Percentiles rank a stretch among this genome's conserved stretches.
Conservation (phyloP, 352 stramenopile genomes). For the Pythium rishiriense region DNA sequence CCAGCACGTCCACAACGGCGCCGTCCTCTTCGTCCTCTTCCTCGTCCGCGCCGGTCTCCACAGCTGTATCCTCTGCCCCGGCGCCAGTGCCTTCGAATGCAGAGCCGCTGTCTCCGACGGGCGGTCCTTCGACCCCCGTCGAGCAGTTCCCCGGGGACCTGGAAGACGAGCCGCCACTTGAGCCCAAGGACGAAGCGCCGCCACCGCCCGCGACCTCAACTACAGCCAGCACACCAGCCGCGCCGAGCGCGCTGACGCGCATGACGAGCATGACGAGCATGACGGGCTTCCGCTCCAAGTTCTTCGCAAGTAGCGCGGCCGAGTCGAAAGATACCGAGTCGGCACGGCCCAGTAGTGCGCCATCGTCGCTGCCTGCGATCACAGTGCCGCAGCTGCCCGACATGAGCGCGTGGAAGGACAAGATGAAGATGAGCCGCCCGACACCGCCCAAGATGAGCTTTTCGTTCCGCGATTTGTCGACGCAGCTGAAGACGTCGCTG, state of each 20-base stretch:
- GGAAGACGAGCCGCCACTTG: conserved; percentile 1
- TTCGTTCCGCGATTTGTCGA: conserved; percentile 42
- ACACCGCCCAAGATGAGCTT: conserved; percentile 33
- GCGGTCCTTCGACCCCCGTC: conserved; percentile 12
- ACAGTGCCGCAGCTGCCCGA: conserved; percentile 32
- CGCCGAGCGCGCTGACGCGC: conserved; percentile 13
- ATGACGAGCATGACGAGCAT: conserved; percentile 21
- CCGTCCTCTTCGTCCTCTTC: neutral
- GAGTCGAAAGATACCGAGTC: conserved; percentile 21
- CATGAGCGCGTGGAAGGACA: conserved; percentile 45
- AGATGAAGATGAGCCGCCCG: conserved; percentile 42
- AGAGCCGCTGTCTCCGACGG: neutral
- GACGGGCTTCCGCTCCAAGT: conserved; percentile 25
- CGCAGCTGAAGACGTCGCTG: conserved; percentile 49
- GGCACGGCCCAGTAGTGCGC: conserved; percentile 11
- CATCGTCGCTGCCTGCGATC: conserved; percentile 14
- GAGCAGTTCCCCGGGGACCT: conserved; percentile 24
- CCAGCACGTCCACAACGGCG: neutral
- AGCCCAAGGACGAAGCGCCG: neutral
- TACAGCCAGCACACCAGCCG: neutral
- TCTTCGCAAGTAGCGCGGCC: conserved; percentile 11
- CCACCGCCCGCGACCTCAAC: conserved; percentile 1
- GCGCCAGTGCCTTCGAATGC: neutral
- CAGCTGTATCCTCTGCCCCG: too few species aligned
- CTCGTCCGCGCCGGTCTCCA: neutral